These are phyloP conservation scores for Forsythia viridissima DNA, from an alignment of 257 asterid species.

Conservation along the genomic window DNA sequence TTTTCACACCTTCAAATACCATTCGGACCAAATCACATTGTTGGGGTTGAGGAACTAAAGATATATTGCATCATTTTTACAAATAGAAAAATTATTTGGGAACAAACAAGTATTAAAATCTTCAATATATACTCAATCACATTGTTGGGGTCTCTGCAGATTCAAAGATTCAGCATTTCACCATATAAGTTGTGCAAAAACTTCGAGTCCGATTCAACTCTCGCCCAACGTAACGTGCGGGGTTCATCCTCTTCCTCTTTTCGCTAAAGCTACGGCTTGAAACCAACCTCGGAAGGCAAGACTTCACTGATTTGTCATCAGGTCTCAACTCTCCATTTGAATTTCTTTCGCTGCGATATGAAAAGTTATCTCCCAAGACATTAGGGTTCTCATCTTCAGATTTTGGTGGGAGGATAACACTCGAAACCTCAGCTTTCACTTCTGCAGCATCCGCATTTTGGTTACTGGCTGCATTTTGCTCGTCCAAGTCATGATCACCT, in stretches of 20 bases:
- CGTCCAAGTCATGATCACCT: conserved; percentile 12
- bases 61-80: neutral
- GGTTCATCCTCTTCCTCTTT: conserved; percentile 46
- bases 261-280: conserved; percentile 55
- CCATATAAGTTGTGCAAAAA: conserved; percentile 29
- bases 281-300: conserved; percentile 64
- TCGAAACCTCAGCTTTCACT: neutral
- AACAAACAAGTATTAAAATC: neutral
- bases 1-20: neutral
- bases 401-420: conserved; percentile 21
- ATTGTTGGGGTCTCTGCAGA: neutral
- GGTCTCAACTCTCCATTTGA: conserved; percentile 20
- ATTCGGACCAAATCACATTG: too few species aligned
- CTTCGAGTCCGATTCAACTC: neutral
- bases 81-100: neutral
- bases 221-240: conserved; percentile 24
- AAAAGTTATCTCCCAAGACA: conserved; percentile 34
- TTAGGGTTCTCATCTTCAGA: conserved; percentile 34
- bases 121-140: neutral
- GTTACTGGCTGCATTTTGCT: conserved; percentile 20
- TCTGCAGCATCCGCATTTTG: conserved; percentile 19
- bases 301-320: conserved; percentile 31
- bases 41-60: too few species aligned
- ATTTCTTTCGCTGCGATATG: conserved; percentile 36
- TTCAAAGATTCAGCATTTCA: conserved; percentile 12